Evolutionary conservation across 2,329 filamentous ascomycete genomes (phyloP).

Genomic region (Teratosphaeria destructans): DNA sequence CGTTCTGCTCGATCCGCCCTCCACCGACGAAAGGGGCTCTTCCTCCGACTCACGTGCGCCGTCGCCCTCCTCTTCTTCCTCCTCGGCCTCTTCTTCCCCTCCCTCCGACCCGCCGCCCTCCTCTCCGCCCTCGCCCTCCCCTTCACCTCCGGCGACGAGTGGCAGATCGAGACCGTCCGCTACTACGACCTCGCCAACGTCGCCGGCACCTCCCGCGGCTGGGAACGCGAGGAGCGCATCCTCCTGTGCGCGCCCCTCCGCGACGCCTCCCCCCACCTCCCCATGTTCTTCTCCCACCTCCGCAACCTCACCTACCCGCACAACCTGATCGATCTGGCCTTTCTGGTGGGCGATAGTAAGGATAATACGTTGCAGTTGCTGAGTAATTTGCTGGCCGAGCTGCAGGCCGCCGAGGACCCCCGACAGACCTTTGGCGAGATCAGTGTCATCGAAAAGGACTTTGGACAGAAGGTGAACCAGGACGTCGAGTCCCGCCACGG

Average conservation of each 20-base stretch:
- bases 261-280: constrained; percentile 82
- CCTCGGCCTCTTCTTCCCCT: constrained; percentile 64
- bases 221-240: constrained; percentile 93
- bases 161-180: constrained; percentile 85
- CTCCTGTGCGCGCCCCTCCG: constrained; percentile 87
- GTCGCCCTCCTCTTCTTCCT: constrained; percentile 48
- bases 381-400: constrained; percentile 60
- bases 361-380: constrained; percentile 75
- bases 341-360: constrained; percentile 94
- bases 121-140: constrained; percentile 57
- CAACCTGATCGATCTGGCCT: constrained; percentile 89
- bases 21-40: constrained; percentile 61
- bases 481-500: constrained; percentile 96
- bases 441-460: constrained; percentile 96
- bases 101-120: constrained; percentile 51
- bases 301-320: constrained; percentile 96
- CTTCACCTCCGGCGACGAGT: constrained; percentile 57
- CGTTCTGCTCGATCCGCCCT: constrained; percentile 59
- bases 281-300: constrained; percentile 98
- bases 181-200: constrained; percentile 94
- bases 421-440: constrained; percentile 87
- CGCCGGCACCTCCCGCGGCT: constrained; percentile 81
- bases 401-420: constrained; percentile 71
- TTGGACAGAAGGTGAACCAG: constrained; percentile 94
- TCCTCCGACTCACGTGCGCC: constrained; percentile 55